Percentiles rank a stretch among this genome's conserved stretches.
Evolutionary conservation across 2,329 filamentous ascomycete genomes (phyloP).

Genomic region (Hawksworthiomyces lignivorus): DNA sequence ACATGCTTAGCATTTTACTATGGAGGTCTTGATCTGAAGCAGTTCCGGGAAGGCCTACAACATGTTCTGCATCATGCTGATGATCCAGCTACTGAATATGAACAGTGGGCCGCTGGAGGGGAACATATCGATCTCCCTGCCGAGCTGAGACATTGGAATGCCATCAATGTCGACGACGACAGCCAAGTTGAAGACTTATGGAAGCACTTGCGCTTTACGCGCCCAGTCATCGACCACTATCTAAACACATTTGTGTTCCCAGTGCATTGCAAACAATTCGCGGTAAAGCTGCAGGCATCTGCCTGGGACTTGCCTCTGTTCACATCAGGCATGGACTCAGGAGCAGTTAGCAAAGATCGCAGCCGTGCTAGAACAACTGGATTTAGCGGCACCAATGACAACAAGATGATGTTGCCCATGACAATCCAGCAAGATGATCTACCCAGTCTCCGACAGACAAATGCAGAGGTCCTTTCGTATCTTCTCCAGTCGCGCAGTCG

Average conservation of each 20-base stretch:
- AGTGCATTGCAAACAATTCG: slow-evolving; percentile 55
- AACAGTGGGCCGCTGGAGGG: slow-evolving; percentile 36
- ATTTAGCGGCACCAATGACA: slow-evolving; percentile 67
- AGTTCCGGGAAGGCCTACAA: slow-evolving; percentile 42
- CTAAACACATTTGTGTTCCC: slow-evolving; percentile 60
- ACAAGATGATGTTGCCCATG: slow-evolving; percentile 49
- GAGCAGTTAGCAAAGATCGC: slow-evolving; percentile 11
- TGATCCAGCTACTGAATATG: slow-evolving; percentile 49
- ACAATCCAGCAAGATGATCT: slow-evolving; percentile 56
- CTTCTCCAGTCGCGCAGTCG: slow-evolving; percentile 46
- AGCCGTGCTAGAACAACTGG: slow-evolving; percentile 46
- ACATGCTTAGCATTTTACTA: slow-evolving; percentile 65
- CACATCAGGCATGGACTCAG: neutral
- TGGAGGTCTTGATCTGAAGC: slow-evolving; percentile 39
- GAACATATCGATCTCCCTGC: slow-evolving; percentile 31
- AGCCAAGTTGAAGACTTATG: slow-evolving; percentile 44
- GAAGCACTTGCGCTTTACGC: slow-evolving; percentile 37
- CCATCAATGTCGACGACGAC: slow-evolving; percentile 52
- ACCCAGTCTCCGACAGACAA: slow-evolving; percentile 46
- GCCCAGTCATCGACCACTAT: slow-evolving; percentile 50
- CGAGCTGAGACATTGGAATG: slow-evolving; percentile 42
- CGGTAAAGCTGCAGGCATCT: slow-evolving; percentile 53
- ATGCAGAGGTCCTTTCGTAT: slow-evolving; percentile 54
- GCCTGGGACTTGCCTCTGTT: slow-evolving; percentile 59
- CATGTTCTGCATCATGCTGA: slow-evolving; percentile 43